Conservation (phyloP, 768 basidiomycete genomes). For the Macrocybe gigantea region DNA sequence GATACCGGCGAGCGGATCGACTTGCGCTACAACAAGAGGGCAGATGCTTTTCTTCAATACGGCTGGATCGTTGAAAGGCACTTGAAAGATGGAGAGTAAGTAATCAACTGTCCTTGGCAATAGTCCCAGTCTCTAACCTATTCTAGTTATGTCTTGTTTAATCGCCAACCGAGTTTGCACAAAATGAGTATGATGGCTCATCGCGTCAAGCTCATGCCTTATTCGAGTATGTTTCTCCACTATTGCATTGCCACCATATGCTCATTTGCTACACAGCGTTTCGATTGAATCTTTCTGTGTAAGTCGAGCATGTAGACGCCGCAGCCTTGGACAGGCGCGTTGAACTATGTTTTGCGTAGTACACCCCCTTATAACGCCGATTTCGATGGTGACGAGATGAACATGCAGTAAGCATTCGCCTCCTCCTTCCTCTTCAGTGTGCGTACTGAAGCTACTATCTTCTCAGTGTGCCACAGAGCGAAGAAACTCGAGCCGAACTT, state of each 20-base stretch:
- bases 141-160: slow-evolving; percentile 83
- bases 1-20: slow-evolving; percentile 98
- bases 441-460: slow-evolving; percentile 5
- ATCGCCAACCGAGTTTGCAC: slow-evolving; percentile 96
- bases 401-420: slow-evolving; percentile 88
- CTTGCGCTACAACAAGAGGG: slow-evolving; percentile 91
- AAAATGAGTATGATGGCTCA: slow-evolving; percentile 99
- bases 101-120: slow-evolving; percentile 13
- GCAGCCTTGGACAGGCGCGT: slow-evolving; percentile 13
- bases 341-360: slow-evolving; percentile 32
- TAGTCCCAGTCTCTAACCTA: slow-evolving; percentile 2
- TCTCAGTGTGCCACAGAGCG: slow-evolving; percentile 88
- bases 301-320: slow-evolving; percentile 31
- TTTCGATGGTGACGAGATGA: slow-evolving; percentile 99
- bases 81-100: slow-evolving; percentile 97
- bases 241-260: slow-evolving; percentile 3
- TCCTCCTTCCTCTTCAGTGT: neutral
- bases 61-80: slow-evolving; percentile 99
- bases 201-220: slow-evolving; percentile 94
- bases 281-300: slow-evolving; percentile 97
- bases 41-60: slow-evolving; percentile 92
- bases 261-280: slow-evolving; percentile 55
- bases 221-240: slow-evolving; percentile 71
- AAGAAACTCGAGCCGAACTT: slow-evolving; percentile 97
- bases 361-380: slow-evolving; percentile 99